Evolutionary conservation across 768 basidiomycete species (phyloP), one percentile per base, ranked within the genome.

Genomic region (Auriscalpium orientale): DNA sequence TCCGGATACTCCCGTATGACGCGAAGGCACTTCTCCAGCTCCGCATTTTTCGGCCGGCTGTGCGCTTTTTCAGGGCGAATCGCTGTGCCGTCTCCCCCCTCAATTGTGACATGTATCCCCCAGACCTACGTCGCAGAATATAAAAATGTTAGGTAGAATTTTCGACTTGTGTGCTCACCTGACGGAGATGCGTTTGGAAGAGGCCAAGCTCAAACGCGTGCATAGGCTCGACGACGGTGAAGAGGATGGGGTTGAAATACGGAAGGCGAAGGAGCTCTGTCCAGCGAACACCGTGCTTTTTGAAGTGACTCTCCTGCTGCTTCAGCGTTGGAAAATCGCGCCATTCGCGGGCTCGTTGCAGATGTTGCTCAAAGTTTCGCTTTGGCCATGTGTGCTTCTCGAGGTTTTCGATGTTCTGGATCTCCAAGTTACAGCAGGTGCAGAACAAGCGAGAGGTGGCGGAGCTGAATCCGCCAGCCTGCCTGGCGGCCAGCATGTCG

Each of bases 161-260:
- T 28, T 2, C 5, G 22, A 28, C 5, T 28, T 2, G 5, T 28
- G 22, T 3, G 22, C 22, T 28, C 22, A 28, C 22, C 2, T 28
- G 22, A 28, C 61, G 60, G 47, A 61, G 58, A 46, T 68, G 67
- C 15, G 58, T 53, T 63, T 65, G 36, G 62, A 62, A 21, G 61
- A 52, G 20, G 11, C 65, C 63, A 9, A 70, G 60, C 18, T 61
- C 61, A 7, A 67, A 51, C 45, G 59, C 56, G 52, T 73, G 72
- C 72, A 73, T 72, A 12, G 67, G 44, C 35, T 73, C 71, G n/a
- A 70, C 53, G 4, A 66, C 56, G 3, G 65, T 53, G 28, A 63
- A 65, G 2, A 15, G 47, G 7, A 65, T 51, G 1, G 69, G 66
- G 16, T 69, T 54, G 61, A 70, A 73, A 50, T 72, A 71, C 4